These are phyloP conservation scores for Chrysanthemum seticuspe DNA, from an alignment of 129 eudicot species.

Conservation along the genomic window DNA sequence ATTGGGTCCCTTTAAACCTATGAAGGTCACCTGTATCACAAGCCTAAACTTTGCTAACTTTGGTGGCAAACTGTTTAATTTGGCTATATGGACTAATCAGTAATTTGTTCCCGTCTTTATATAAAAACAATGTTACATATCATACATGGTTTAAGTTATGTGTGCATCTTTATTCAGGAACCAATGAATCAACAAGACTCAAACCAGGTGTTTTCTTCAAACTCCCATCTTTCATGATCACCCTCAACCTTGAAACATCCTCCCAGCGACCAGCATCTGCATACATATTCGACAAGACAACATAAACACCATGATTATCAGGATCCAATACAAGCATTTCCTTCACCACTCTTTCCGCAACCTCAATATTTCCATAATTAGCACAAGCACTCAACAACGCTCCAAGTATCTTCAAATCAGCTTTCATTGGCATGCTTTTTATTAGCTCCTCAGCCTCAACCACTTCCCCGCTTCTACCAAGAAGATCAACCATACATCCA, in stretches of 20 bases:
- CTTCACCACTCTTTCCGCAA: conserved; percentile 63
- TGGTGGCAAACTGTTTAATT: too few relatives aligned
- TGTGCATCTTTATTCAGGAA: neutral
- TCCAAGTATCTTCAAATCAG: conserved; percentile 81
- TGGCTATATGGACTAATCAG: too few relatives aligned
- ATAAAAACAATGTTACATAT: too few relatives aligned
- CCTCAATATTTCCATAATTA: conserved; percentile 55
- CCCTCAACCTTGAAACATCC: conserved; percentile 66
- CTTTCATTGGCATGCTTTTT: conserved; percentile 56
- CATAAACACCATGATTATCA: conserved; percentile 63
- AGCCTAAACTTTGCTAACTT: too few relatives aligned
- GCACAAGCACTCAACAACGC: conserved; percentile 75
- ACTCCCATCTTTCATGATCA: conserved; percentile 56
- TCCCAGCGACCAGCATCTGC: conserved; percentile 85
- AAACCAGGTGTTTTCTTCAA: conserved; percentile 71
- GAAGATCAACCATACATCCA: conserved; percentile 81
- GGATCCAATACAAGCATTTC: conserved; percentile 67
- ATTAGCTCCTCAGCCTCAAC: conserved; percentile 73
- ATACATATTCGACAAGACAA: conserved; percentile 82
- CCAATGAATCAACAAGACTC: conserved; percentile 44
- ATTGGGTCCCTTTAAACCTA: too few relatives aligned
- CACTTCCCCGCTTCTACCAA: conserved; percentile 69
- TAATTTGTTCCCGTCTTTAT: too few relatives aligned
- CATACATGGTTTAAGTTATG: neutral
- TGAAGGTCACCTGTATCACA: too few relatives aligned